A percentile compares a stretch with the other conserved stretches of the same genome.
phyloP scores from a whole-genome alignment of 2,329 filamentous ascomycete genomes.

The Metarhizium brunneum region DNA sequence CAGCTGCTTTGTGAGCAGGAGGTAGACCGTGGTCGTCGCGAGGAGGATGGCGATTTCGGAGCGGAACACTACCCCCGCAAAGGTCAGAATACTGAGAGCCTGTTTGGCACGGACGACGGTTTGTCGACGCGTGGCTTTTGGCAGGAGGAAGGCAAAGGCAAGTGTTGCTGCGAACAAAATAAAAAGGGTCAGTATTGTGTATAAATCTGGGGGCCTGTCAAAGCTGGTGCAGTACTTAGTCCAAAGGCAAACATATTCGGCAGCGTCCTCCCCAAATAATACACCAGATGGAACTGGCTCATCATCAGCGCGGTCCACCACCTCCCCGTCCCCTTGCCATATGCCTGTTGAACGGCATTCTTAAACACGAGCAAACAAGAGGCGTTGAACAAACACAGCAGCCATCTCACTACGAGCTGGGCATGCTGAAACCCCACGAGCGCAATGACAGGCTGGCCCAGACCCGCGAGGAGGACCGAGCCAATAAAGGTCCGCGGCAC shows the following conservation, averaged over 20 bases:
- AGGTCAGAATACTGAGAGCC: slow-evolving; percentile 65
- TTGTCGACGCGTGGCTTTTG: slow-evolving; percentile 19
- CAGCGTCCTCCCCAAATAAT: slow-evolving; percentile 83
- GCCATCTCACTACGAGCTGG: slow-evolving; percentile 58
- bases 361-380: slow-evolving; percentile 58
- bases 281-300: slow-evolving; percentile 86
- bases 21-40: slow-evolving; percentile 52
- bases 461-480: slow-evolving; percentile 61
- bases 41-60: slow-evolving; percentile 82
- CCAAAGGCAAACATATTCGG: slow-evolving; percentile 96
- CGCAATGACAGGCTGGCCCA: slow-evolving; percentile 58
- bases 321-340: slow-evolving; percentile 56
- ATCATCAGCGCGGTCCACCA: slow-evolving; percentile 77
- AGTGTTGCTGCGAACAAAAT: slow-evolving; percentile 46
- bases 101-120: slow-evolving; percentile 43
- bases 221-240: slow-evolving; percentile 51
- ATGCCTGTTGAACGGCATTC: slow-evolving; percentile 52
- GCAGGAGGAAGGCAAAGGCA: slow-evolving; percentile 42
- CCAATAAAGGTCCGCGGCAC: slow-evolving; percentile 90
- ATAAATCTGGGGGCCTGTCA: neutral
- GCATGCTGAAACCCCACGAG: slow-evolving; percentile 46
- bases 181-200: neutral
- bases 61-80: slow-evolving; percentile 78
- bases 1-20: slow-evolving; percentile 48
- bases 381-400: slow-evolving; percentile 72